Base-by-base conservation (phyloP, 2,329 filamentous ascomycete species). In the Aspergillus ibericus region DNA sequence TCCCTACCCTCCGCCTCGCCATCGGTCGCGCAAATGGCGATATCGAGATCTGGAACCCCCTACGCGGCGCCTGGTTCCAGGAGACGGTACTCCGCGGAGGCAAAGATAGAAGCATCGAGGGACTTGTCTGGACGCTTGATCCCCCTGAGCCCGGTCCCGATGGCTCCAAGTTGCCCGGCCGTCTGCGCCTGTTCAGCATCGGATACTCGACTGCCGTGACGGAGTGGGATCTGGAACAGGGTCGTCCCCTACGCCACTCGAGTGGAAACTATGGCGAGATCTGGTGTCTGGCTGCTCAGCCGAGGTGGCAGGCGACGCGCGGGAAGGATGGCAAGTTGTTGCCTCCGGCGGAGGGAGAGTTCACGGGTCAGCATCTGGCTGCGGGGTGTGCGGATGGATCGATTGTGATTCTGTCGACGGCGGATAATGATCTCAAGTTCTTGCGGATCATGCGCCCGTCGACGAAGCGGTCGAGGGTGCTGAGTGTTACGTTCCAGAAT, bases 21-120 rank as follows among this genome's bases (percentile, higher is more conserved):
- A 85, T 99, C 68, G 95, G 95, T 60, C 88, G 95, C 65, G 90
- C 91, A 59, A 97, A 98, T 74, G 95, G 95, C 67, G 91, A 96
- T 71, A 95, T 99, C 67, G 95, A 99, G 78, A 92, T 99, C 64
- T 99, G 95, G 95, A 96, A 96, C 75, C 92, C 93, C 3, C 79
- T 88, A 55, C 85, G 85, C 63, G 91, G 91, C 15, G 81, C 83
- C 61, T 99, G 95, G 95, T 85, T 92, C 63, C 95, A 98, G 74
- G 95, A 99, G 80, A 87, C 87, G 38, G 87, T 93, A 60, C 88
- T 98, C 52, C 85, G 86, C 35, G 93, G 93, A 63, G 92, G 92
- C 51, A 88, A 90, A 68, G 90, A 92, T 68, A 85, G 92, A 63
- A 96, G 90, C 70, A 89, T 97, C 61, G 95, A 99, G 77, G 92